Percentiles rank a stretch among this genome's conserved stretches.
phyloP scores from a whole-genome alignment of 108 stramenopile species.

The Parietichytrium sp. region DNA sequence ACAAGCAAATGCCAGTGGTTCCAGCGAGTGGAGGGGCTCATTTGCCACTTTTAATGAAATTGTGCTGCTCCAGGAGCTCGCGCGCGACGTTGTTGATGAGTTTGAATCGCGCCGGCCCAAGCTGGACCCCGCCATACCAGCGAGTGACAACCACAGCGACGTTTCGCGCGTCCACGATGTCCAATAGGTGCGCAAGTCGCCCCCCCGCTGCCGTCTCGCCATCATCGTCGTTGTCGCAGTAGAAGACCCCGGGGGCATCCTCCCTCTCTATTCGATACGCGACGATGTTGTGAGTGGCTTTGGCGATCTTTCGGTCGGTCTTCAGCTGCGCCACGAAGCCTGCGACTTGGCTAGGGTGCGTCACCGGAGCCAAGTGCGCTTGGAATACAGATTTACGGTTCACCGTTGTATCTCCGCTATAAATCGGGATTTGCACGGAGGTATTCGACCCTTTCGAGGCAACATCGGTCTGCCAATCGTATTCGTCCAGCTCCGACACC shows the following conservation, averaged over 20 bases:
- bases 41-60: neutral
- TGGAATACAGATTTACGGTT: constrained; percentile 64
- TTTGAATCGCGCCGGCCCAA: constrained; percentile 82
- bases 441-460: constrained; percentile 54
- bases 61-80: constrained; percentile 27
- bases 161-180: constrained; percentile 69
- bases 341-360: constrained; percentile 64
- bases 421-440: constrained; percentile 51
- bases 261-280: constrained; percentile 69
- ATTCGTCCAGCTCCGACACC: constrained; percentile 44
- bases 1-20: too few species aligned
- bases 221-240: constrained; percentile 84
- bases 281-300: constrained; percentile 79
- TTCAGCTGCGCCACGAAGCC: constrained; percentile 62
- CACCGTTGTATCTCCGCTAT: constrained; percentile 53
- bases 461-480: constrained; percentile 48
- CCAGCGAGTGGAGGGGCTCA: too few species aligned
- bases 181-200: constrained; percentile 72
- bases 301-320: constrained; percentile 64
- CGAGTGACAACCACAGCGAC: constrained; percentile 79
- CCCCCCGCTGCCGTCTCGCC: constrained; percentile 81
- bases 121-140: constrained; percentile 67
- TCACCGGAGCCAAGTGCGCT: constrained; percentile 64
- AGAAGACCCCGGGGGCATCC: neutral
- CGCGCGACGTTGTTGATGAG: constrained; percentile 68